These are phyloP conservation scores for Boletus insuetus DNA, from an alignment of 768 basidiomycete genomes.

Conservation along the genomic window DNA sequence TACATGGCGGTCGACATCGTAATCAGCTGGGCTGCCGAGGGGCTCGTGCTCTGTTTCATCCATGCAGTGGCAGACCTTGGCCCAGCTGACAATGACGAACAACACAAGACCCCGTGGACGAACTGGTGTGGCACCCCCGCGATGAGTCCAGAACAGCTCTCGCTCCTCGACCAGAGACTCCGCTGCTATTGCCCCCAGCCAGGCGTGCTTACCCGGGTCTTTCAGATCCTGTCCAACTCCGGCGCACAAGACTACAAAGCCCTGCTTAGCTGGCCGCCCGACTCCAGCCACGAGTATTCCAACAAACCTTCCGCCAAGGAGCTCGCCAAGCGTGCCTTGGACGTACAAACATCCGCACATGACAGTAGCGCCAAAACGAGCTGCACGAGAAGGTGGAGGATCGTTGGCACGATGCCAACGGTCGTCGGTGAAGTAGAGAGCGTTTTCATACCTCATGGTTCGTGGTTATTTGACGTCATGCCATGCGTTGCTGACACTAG, in stretches of 20 bases:
- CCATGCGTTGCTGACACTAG: conserved; percentile 27
- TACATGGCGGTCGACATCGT: conserved; percentile 89
- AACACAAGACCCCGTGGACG: conserved; percentile 71
- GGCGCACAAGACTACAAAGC: conserved; percentile 48
- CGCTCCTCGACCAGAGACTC: conserved; percentile 59
- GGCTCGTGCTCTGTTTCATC: conserved; percentile 84
- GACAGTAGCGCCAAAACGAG: conserved; percentile 77
- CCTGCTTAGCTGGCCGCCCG: conserved; percentile 77
- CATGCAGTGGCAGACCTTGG: conserved; percentile 77
- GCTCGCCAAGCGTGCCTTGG: conserved; percentile 59
- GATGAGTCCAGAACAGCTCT: conserved; percentile 55
- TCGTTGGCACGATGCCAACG: conserved; percentile 60
- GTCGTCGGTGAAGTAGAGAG: conserved; percentile 72
- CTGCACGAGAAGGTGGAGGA: conserved; percentile 82
- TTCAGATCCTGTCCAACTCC: conserved; percentile 71
- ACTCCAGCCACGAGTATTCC: conserved; percentile 41
- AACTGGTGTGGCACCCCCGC: conserved; percentile 85
- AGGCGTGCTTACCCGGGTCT: conserved; percentile 57
- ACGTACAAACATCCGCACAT: conserved; percentile 52
- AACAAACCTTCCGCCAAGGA: conserved; percentile 42
- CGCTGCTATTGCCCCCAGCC: conserved; percentile 51
- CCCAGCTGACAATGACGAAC: conserved; percentile 71
- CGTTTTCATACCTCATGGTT: conserved; percentile 89
- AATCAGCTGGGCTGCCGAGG: conserved; percentile 86
- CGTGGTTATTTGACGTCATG: conserved; percentile 37